phyloP scores from a whole-genome alignment of 148 eudicot genomes.

The Nyssa sinensis region DNA sequence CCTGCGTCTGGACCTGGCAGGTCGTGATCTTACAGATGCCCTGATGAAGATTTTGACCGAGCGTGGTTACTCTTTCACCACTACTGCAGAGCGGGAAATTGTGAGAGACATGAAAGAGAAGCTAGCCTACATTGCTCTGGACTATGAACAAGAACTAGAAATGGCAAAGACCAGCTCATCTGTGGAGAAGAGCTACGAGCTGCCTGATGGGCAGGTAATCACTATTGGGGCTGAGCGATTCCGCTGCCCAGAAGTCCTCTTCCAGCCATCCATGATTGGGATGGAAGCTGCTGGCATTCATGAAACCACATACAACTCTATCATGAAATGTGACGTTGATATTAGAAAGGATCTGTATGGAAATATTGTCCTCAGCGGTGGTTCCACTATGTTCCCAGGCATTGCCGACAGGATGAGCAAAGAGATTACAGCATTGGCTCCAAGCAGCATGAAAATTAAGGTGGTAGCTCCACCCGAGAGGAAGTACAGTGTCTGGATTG shows the following conservation, averaged over 20 bases:
- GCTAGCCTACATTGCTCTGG: conserved; percentile 71
- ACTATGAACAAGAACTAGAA: conserved; percentile 78
- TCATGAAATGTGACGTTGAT: conserved; percentile 86
- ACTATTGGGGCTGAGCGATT: conserved; percentile 78
- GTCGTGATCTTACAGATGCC: conserved; percentile 72
- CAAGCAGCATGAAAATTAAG: conserved; percentile 85
- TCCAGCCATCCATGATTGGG: conserved; percentile 73
- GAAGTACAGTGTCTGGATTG: conserved; percentile 87
- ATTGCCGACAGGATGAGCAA: conserved; percentile 87
- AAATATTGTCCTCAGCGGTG: conserved; percentile 79
- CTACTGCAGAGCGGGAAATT: conserved; percentile 80
- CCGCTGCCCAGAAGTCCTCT: conserved; percentile 81
- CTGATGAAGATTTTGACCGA: conserved; percentile 79
- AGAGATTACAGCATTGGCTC: conserved; percentile 76
- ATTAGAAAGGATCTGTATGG: conserved; percentile 81
- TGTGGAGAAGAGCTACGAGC: conserved; percentile 73
- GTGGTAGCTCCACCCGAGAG: conserved; percentile 88
- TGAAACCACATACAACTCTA: conserved; percentile 75
- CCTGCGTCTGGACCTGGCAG: conserved; percentile 79
- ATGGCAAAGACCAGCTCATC: conserved; percentile 68
- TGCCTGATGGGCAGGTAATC: conserved; percentile 84
- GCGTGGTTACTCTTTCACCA: conserved; percentile 76
- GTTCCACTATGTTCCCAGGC: conserved; percentile 76
- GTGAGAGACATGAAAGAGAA: conserved; percentile 81
- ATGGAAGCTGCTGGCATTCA: conserved; percentile 84